A percentile compares a stretch with the other conserved stretches of the same genome.
phyloP scores from a whole-genome alignment of 2,329 filamentous ascomycete genomes.

The Lasiodiplodia sp. region DNA sequence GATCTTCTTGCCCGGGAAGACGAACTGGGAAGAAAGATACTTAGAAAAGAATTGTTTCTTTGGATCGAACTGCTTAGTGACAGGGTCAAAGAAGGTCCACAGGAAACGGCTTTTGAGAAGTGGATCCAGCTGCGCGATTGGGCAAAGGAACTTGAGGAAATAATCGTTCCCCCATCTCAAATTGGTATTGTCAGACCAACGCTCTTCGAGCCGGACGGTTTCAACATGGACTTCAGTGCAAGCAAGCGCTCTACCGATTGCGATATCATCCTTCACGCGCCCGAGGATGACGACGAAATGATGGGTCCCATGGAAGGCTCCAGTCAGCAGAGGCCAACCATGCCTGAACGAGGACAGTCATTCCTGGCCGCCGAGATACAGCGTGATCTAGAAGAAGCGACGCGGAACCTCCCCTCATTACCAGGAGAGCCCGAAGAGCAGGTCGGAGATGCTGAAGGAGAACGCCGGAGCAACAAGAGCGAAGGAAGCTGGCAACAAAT shows the following conservation, averaged over 20 bases:
- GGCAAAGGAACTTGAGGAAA: constrained; percentile 1
- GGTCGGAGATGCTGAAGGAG: constrained; percentile 35
- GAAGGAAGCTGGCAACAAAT: constrained; percentile 52
- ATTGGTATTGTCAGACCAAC: not conserved
- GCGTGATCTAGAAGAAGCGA: constrained; percentile 54
- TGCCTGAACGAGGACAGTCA: constrained; percentile 55
- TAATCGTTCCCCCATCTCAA: not conserved
- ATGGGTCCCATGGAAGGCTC: not conserved
- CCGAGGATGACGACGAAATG: not conserved
- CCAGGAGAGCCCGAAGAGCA: constrained; percentile 16
- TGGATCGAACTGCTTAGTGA: constrained; percentile 17
- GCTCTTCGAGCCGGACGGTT: constrained; percentile 8
- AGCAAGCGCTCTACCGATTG: not conserved
- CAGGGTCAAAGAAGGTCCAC: not conserved
- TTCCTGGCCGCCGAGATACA: constrained; percentile 57
- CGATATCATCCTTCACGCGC: not conserved
- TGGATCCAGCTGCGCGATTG: constrained; percentile 17
- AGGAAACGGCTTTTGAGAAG: constrained; percentile 4
- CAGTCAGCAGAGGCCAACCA: constrained; percentile 48
- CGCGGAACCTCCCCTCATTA: constrained; percentile 11
- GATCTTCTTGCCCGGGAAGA: constrained; percentile 17
- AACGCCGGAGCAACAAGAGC: constrained; percentile 45
- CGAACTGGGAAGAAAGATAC: constrained; percentile 1
- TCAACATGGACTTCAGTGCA: not conserved
- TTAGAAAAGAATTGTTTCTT: constrained; percentile 18